These are phyloP conservation scores for Castanea sativa DNA, from an alignment of 306 rosid species.

Conservation along the genomic window DNA sequence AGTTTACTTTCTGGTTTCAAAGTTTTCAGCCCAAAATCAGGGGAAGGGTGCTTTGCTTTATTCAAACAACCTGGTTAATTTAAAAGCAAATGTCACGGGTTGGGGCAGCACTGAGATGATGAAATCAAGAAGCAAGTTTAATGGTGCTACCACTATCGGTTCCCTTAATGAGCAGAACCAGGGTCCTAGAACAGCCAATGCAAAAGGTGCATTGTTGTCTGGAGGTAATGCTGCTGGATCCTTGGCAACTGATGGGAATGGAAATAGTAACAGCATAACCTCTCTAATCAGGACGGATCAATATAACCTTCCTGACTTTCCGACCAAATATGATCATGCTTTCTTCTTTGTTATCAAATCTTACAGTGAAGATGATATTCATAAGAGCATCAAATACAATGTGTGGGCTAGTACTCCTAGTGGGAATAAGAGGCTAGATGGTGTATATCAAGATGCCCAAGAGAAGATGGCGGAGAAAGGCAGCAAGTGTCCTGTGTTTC, in stretches of 20 bases:
- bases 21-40: constrained; percentile 52
- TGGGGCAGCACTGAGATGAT: constrained; percentile 63
- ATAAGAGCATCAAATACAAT: constrained; percentile 80
- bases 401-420: constrained; percentile 92
- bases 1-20: constrained; percentile 45
- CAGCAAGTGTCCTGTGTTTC: constrained; percentile 68
- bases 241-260: constrained; percentile 30
- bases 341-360: constrained; percentile 80
- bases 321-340: constrained; percentile 64
- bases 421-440: constrained; percentile 71
- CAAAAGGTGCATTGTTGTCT: constrained; percentile 31
- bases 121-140: constrained; percentile 56
- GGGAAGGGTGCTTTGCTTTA: constrained; percentile 51
- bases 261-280: constrained; percentile 18
- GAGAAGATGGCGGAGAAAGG: constrained; percentile 46
- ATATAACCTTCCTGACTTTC: constrained; percentile 70
- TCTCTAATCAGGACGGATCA: constrained; percentile 45
- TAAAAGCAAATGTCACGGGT: constrained; percentile 43
- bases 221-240: constrained; percentile 35
- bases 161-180: constrained; percentile 49
- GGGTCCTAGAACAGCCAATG: constrained; percentile 54
- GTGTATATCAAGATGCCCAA: constrained; percentile 60
- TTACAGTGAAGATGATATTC: constrained; percentile 86
- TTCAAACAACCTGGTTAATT: constrained; percentile 46
- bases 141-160: constrained; percentile 16